Evolutionary conservation across 805 yeast species (phyloP).

Genomic region (Kuraishia piskuri): DNA sequence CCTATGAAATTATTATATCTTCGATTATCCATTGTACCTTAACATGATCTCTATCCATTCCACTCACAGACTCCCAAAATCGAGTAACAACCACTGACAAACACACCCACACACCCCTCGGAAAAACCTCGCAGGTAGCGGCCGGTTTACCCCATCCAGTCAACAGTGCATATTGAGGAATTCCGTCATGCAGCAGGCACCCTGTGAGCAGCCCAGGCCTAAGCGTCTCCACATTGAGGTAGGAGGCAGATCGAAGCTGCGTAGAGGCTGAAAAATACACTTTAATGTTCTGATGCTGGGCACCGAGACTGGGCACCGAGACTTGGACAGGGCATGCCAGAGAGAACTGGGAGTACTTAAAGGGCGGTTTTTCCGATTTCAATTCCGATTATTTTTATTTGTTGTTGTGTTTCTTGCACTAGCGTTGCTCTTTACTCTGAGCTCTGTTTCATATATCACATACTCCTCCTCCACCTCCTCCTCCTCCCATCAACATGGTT

Average conservation of each 20-base stretch:
- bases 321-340: no score
- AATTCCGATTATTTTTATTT: background rate
- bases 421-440: background rate
- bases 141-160: background rate
- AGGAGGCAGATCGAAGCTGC: background rate
- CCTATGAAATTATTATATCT: no score
- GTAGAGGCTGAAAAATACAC: background rate
- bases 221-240: background rate
- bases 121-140: background rate
- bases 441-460: slow-evolving; percentile 5
- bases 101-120: no score
- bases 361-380: background rate
- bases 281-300: background rate
- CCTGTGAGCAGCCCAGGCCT: background rate
- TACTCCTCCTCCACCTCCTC: slow-evolving; percentile 4
- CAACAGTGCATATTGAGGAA: background rate
- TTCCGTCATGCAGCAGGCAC: background rate
- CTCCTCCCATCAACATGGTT: background rate
- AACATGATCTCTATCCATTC: no score
- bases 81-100: no score
- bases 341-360: no score
- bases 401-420: background rate
- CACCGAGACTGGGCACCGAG: no score
- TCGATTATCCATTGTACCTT: no score
- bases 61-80: no score